Base-by-base conservation (phyloP, 1,139 yeast genomes). In the Hanseniaspora gamundiae region DNA sequence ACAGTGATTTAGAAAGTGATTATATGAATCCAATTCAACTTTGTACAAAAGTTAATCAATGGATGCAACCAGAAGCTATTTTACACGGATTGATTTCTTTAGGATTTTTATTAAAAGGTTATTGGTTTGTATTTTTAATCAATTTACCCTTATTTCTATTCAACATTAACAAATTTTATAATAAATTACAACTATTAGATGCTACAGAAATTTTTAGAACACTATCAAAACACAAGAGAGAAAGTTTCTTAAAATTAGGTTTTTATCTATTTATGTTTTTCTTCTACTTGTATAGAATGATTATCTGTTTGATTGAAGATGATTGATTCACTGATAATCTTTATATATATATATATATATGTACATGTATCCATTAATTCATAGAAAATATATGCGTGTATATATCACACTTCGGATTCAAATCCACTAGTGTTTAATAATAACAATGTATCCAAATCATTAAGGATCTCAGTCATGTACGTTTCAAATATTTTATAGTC, bases 171-270 rank as follows among this genome's bases (percentile, higher is more conserved):
- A 84, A 84, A 64, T 65, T 71, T 48, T 70, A 77, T 54, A 78
- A 76, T 55, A 84, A 84, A 65, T 82, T 81, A 63, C 91, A 91
- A 63, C 69, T 86, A 51, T 76, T 93, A 64, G 99, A 91, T 66
- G 98, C 98, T 48, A 91, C 99, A 41, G 98, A 91, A 68, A 93
- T 91, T 59, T 91, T 91, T 69, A 80, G 97, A 70, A 88, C 97
- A 42, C 73, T 93, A 59, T 77, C 86, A 54, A 84, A 81, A 60
- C 95, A 91, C 69, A 91, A 93, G 76, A 83, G 80, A 65, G 97
- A 87, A 67, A 75, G 88, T 46, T 88, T 88, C 61, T 66, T 83
- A 64, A 91, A 91, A 66, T 75, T 91, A 58, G 96, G 94, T 11
- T 85, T 85, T 77, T 93, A 87, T 63, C 71, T 91, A 56, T 68